phyloP scores from a whole-genome alignment of 257 asterid species.

The Solanum infundibuliforme region DNA sequence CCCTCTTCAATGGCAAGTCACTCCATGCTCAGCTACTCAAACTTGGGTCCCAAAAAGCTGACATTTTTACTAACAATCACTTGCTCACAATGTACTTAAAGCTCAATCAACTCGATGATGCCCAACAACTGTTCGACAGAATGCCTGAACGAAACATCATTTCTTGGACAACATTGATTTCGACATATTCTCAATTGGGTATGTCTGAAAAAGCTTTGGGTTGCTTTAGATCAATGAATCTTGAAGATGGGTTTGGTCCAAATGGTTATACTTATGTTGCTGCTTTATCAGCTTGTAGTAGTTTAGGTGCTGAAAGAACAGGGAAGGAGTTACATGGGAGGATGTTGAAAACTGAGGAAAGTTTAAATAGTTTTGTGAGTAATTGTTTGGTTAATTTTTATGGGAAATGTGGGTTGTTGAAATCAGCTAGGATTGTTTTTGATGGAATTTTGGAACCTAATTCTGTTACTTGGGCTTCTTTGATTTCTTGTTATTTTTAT shows the following conservation, averaged over 20 bases:
- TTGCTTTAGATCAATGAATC: constrained; percentile 43
- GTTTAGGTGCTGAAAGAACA: constrained; percentile 20
- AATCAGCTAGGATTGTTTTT: constrained; percentile 45
- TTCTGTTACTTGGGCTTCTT: constrained; percentile 54
- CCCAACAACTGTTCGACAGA: constrained; percentile 45
- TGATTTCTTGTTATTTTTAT: constrained; percentile 43
- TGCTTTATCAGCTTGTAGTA: constrained; percentile 52
- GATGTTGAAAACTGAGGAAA: constrained; percentile 30
- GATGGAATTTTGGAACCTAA: constrained; percentile 41
- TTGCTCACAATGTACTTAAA: constrained; percentile 42
- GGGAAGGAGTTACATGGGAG: constrained; percentile 76
- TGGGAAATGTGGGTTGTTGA: constrained; percentile 62
- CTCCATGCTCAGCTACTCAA: constrained; percentile 46
- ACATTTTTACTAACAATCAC: constrained; percentile 44
- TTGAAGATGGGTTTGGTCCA: constrained; percentile 37
- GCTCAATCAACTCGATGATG: constrained; percentile 17
- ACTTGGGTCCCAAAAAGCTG: constrained; percentile 22
- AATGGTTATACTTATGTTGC: constrained; percentile 57
- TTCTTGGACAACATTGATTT: constrained; percentile 61
- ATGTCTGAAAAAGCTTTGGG: constrained; percentile 31
- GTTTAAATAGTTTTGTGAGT: constrained; percentile 31
- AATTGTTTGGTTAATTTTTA: constrained; percentile 63
- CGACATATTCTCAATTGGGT: constrained; percentile 48
- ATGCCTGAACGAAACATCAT: constrained; percentile 46
- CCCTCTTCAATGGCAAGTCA: constrained; percentile 39